Base-by-base conservation (phyloP, 2,329 filamentous ascomycete genomes). In the Raffaelea ambrosiae region DNA sequence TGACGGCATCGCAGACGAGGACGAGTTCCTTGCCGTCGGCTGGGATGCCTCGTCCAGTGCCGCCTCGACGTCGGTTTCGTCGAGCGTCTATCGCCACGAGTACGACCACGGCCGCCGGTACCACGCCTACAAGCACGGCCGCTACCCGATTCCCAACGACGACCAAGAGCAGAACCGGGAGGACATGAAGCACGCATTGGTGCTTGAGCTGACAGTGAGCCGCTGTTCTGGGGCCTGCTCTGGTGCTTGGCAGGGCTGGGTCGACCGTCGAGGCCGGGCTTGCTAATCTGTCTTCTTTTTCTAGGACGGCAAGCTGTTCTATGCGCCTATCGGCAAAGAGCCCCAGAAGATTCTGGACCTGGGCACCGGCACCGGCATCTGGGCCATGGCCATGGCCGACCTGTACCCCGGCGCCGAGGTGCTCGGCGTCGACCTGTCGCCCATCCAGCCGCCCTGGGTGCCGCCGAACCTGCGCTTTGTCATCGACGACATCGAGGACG, bases 381-480 rank as follows among this genome's bases (percentile, higher is more conserved):
- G 48, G 48, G 48, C 48, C 13, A 46, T 46, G 16, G 43, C 43
- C 3, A 21, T 44, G 31, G 48, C 44, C n/a, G 48, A 50, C 35
- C 9, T 38, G 20, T 50, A n/a, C 16, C 48, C 48, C 36, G 18
- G 44, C 22, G 48, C 48, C 35, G 35, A 47, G 29, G 44, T 50
- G 2, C 22, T 47, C 5, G 48, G 48, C 33, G 22, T 78, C 55
- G 67, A 70, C 53, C 55, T 70, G 11, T 64, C 63, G n/a, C 63
- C 63, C 9, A 66, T 67, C 43, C 65, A 68, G 43, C 63, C 63
- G 4, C 52, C 58, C 33, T 66, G 70, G 67, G 61, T 79, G 13
- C 76, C 76, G 4, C 71, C 75, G 3, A 80, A 79, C 53, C 67
- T 77, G 19, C 66, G 66, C 21, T 79, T 79, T 54, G 63, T 76